Base-by-base conservation (phyloP, 129 eudicot genomes). In the Artemisia tridentata region DNA sequence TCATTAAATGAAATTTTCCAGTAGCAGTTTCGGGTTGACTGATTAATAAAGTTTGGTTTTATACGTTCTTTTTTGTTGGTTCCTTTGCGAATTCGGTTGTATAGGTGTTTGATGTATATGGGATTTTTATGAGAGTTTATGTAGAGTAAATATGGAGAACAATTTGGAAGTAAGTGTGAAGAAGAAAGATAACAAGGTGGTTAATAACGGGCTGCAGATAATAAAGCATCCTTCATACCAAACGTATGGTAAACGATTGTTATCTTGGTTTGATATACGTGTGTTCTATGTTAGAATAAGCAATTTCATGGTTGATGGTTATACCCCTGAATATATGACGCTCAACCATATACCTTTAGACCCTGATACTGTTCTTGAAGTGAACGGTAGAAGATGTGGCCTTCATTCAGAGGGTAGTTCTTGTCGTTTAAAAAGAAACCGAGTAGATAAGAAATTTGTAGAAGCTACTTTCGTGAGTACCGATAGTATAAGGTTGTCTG, bases 391-490 rank as follows among this genome's bases (percentile, higher is more conserved):
- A 71, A 84, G 90, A 80, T 88, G 96, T 29, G 43, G 74, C 31
- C 78, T 82, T 46, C 61, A 86, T 18, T 88, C 97, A 43, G 88
- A 88, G 63, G 97, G 96, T 70, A 71, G 73, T 11, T 78, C 88
- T 0, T 88, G 90, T 72, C 65, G 80, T 66, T 84, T 88, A 25
- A 75, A 85, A 51, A 74, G 90, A 54, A 89, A 88, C 74, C 51
- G 97, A 52, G 78, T 86, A 7, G 97, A 88, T 74, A 88, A 86
- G 80, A 85, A 82, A 78, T 82, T 89, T 0, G 91, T 88, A 80
- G 97, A 91, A 80, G 90, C 84, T 58, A 91, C 92, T 63, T 91
- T 88, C 50, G 96, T 91, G 62, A 85, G 96, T 78, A 91, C 97
- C 1, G 92, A 86, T 50, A 75, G 82, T 78, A 84, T 91, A 67